Base-by-base conservation (phyloP, 2,329 filamentous ascomycete genomes). In the Fusarium aywerte region DNA sequence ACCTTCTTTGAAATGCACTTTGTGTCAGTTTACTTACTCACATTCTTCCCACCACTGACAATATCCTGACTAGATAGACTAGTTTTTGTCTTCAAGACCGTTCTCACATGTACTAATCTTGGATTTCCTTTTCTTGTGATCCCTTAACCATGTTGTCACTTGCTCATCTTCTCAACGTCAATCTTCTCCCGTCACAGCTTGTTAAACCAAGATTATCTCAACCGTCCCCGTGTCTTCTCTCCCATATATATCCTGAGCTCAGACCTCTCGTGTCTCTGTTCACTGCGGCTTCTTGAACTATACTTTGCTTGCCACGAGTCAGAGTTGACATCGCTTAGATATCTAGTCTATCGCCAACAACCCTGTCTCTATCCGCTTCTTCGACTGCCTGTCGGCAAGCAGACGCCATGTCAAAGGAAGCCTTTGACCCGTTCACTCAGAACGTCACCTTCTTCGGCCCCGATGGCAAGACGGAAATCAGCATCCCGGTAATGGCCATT, bases 371-470 rank as follows among this genome's bases (percentile, higher is more conserved):
- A 38, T 35, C 20, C 12, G 6, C 38, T 31, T 20, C 13, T 39
- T 18, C 31, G 32, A 23, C 45, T 49, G n/a, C 6, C 45, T 27
- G 21, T 49, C 32, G 32, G 27, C 3, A 25, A 36, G n/a, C 31
- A 49, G 39, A 36, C 55, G 59, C 40, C 38, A 76, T 76, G 74
- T 62, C 36, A 25, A 36, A 38, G n/a, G 21, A 38, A 27, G 38
- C 44, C 65, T 80, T 80, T 63, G 71, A 81, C 54, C 78, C 77
- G 9, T 75, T 71, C 42, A 63, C 59, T 21, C 81, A 83, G 58
- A 73, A 73, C 59, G 70, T 80, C 54, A 74, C 72, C 49, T 74
- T 83, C 61, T 60, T 78, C 45, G 69, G 50, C 27, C 36, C 73
- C 13, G 77, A 80, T 65, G 76, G 76, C 44, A 45, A 63, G 47